Evolutionary conservation across 1,284 basidiomycete genomes (phyloP).

Genomic region (Ustilago trichophora): DNA sequence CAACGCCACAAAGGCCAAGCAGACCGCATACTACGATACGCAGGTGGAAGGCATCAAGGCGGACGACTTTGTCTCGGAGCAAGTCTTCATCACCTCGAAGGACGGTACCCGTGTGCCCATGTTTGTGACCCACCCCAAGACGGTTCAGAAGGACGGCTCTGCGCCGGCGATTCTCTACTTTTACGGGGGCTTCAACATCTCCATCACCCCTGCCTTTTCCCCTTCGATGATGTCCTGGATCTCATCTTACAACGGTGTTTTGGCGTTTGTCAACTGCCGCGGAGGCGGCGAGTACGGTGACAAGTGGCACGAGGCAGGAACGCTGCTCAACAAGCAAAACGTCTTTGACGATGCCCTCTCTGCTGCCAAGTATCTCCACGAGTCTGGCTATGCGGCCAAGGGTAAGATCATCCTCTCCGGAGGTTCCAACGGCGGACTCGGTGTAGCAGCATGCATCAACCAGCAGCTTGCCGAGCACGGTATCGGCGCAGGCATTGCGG

Average conservation of each 20-base stretch:
- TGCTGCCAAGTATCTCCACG: conserved; percentile 76
- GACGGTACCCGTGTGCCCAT: conserved; percentile 85
- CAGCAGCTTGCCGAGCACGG: conserved; percentile 81
- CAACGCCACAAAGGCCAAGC: conserved; percentile 19
- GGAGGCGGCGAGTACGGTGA: conserved; percentile 88
- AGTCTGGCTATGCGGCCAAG: conserved; percentile 76
- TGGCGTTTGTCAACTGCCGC: conserved; percentile 74
- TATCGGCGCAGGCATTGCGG: conserved; percentile 70
- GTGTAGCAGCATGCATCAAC: conserved; percentile 81
- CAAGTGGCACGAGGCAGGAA: conserved; percentile 68
- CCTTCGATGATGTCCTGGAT: conserved; percentile 79
- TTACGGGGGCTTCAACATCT: conserved; percentile 71
- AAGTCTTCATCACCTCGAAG: conserved; percentile 74
- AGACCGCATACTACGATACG: conserved; percentile 73
- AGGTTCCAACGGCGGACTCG: conserved; percentile 71
- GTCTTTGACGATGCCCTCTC: conserved; percentile 75
- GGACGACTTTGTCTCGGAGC: conserved; percentile 77
- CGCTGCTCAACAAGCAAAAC: conserved; percentile 70
- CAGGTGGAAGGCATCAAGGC: conserved; percentile 75
- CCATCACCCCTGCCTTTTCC: conserved; percentile 78
- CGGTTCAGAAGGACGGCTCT: conserved; percentile 77
- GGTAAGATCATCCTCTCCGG: conserved; percentile 80
- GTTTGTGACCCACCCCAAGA: conserved; percentile 83
- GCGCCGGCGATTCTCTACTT: conserved; percentile 83
- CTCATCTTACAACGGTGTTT: conserved; percentile 76